Base-by-base conservation (phyloP, 495 filamentous ascomycete species). In the Penicillium egyptiacum region DNA sequence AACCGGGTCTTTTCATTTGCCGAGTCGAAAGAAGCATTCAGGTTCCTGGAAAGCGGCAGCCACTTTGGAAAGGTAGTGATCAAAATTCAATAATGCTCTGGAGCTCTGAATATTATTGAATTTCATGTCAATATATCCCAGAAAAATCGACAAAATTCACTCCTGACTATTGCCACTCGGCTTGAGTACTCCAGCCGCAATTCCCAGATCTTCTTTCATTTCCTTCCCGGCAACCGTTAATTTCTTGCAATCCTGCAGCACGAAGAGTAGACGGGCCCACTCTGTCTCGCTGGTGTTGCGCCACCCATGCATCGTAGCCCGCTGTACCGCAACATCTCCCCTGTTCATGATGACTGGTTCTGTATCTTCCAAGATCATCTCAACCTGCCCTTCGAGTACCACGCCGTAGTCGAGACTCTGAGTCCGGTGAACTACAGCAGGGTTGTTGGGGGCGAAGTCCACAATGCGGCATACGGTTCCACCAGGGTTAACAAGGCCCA, bases 11-110 rank as follows among this genome's bases (percentile, higher is more conserved):
- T 89, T 60, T 61, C 65, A 0, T 78, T 89, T 11, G 80, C 80
- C 3, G 68, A 83, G 53, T 57, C 75, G 0, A 79, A 75, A 59
- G 78, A 88, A 46, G 77, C 77, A 1, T 79, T 78, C 52, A 60
- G 70, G 51, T 78, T 76, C 50, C 49, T 88, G 78, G 87, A 82
- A 75, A 82, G 80, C 47, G 78, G 87, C 66, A 84, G 83, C 52
- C 89, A 94, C 67, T 86, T 91, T 72, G 89, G 89, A 6, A 92
- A 92, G 72, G 69, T 91, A 5, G 78, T 77, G 10, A 86, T 91
- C 63, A 81, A 79, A 62, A 81, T 88, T 42, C 52, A 65, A 23
- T 53, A 55, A 37, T 54, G 45, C 26, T 1, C 11, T 10, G 8
- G 9, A 20, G 45, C 26, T 30, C 7, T 28, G 44, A 25, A 28